Percentiles rank a stretch among this genome's conserved stretches.
phyloP scores from a whole-genome alignment of 352 stramenopile genomes.

The Globisporangium barbulae region DNA sequence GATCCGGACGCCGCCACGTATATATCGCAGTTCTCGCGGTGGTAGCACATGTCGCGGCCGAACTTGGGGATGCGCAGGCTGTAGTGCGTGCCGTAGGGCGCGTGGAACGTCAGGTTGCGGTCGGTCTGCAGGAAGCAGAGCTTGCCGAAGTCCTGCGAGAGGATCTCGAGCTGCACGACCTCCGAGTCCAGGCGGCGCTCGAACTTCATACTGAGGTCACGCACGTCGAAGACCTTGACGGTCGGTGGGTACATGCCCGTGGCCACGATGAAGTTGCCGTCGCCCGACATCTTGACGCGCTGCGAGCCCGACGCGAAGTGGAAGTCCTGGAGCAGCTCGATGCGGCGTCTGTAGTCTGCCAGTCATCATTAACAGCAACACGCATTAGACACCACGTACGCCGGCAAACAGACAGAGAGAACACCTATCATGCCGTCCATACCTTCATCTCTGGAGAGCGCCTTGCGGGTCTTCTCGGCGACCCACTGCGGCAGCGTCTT shows the following conservation, averaged over 20 bases:
- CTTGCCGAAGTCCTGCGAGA: constrained; percentile 98
- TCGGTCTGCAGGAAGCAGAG: constrained; percentile 96
- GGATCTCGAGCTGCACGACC: constrained; percentile 94
- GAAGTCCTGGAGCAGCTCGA: constrained; percentile 99
- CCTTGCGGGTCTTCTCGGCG: constrained; percentile 85
- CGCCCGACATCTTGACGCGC: constrained; percentile 91
- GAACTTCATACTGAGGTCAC: constrained; percentile 99
- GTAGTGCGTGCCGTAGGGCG: constrained; percentile 97
- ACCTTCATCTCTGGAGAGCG: constrained; percentile 69
- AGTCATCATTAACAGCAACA: constrained; percentile 9
- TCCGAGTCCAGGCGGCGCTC: constrained; percentile 96
- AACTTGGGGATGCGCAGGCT: constrained; percentile 96
- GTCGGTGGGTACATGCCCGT: constrained; percentile 96
- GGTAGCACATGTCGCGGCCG: constrained; percentile 96
- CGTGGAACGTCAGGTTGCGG: constrained; percentile 97
- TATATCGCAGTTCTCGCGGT: constrained; percentile 95
- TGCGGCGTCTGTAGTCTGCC: constrained; percentile 86
- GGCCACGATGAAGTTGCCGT: constrained; percentile 96
- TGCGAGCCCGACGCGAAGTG: constrained; percentile 95
- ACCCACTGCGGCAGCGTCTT: constrained; percentile 95
- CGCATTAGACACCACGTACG: constrained; percentile 28
- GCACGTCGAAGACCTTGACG: constrained; percentile 94
- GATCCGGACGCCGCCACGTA: constrained; percentile 86
- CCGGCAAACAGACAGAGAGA: not conserved
- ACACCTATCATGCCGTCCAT: not conserved